These are phyloP conservation scores for Caulochytrium protostelioides DNA, from an alignment of 371 early-diverging fungal genomes.

Conservation along the genomic window DNA sequence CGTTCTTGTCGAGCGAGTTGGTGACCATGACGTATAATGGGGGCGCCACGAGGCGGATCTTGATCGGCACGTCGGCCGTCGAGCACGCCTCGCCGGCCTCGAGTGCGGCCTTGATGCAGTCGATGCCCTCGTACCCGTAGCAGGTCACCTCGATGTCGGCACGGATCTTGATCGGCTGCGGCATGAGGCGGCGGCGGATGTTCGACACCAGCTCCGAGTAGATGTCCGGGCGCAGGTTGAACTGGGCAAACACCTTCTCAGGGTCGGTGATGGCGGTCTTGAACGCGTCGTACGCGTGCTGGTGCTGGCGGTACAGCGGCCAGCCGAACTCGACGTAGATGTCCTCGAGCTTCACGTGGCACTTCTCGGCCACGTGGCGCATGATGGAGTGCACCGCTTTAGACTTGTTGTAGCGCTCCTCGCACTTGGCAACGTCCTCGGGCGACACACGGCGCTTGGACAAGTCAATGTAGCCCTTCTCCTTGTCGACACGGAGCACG, in stretches of 20 bases:
- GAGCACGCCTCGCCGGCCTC: slow-evolving; percentile 71
- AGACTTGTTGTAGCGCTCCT: slow-evolving; percentile 89
- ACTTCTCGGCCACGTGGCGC: slow-evolving; percentile 83
- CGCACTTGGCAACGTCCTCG: slow-evolving; percentile 85
- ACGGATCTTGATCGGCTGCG: slow-evolving; percentile 89
- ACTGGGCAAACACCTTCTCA: slow-evolving; percentile 62
- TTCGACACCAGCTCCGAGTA: slow-evolving; percentile 54
- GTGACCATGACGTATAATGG: slow-evolving; percentile 87
- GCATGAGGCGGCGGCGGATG: slow-evolving; percentile 78
- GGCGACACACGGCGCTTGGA: slow-evolving; percentile 93
- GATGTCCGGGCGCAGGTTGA: slow-evolving; percentile 40
- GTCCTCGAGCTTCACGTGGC: slow-evolving; percentile 52
- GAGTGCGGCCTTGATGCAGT: slow-evolving; percentile 85
- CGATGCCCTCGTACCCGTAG: slow-evolving; percentile 89
- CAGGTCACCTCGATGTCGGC: slow-evolving; percentile 96
- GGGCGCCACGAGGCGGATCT: slow-evolving; percentile 69
- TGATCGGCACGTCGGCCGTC: slow-evolving; percentile 61
- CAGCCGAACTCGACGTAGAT: slow-evolving; percentile 83
- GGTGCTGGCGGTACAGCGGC: slow-evolving; percentile 94
- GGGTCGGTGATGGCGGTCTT: slow-evolving; percentile 80
- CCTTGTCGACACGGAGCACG: slow-evolving; percentile 94
- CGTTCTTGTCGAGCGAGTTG: slow-evolving; percentile 62
- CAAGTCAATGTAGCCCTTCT: slow-evolving; percentile 98
- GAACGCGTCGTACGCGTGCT: slow-evolving; percentile 94
- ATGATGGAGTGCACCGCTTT: slow-evolving; percentile 61